These are phyloP conservation scores for Penicillium sclerotiorum DNA, from an alignment of 2,329 filamentous ascomycete species.

Conservation along the genomic window DNA sequence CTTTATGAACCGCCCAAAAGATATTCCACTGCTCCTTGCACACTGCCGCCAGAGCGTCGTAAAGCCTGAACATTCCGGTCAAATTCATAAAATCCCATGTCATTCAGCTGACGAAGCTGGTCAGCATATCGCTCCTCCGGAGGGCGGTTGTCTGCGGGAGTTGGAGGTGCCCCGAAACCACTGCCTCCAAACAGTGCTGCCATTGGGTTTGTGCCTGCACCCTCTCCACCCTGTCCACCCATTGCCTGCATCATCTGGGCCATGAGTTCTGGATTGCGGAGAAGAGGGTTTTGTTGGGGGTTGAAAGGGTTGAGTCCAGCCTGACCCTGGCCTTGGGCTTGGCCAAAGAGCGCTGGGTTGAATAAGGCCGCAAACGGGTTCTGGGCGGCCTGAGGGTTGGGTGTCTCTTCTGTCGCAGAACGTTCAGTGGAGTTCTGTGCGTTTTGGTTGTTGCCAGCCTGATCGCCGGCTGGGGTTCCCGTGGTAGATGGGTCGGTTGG, in stretches of 20 bases:
- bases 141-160: slow-evolving; percentile 74
- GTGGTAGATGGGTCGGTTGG: slow-evolving; percentile 33
- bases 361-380: slow-evolving; percentile 74
- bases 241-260: slow-evolving; percentile 58
- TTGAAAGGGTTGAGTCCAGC: slow-evolving; percentile 51
- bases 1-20: slow-evolving; percentile 38
- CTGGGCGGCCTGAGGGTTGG: slow-evolving; percentile 46
- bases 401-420: slow-evolving; percentile 34
- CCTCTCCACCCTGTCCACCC: slow-evolving; percentile 42
- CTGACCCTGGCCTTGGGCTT: slow-evolving; percentile 27
- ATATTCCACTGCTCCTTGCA: slow-evolving; percentile 70
- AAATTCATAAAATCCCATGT: slow-evolving; percentile 99
- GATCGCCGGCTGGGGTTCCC: slow-evolving; percentile 33
- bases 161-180: slow-evolving; percentile 42
- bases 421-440: slow-evolving; percentile 32
- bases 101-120: slow-evolving; percentile 89
- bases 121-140: slow-evolving; percentile 92
- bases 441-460: slow-evolving; percentile 33
- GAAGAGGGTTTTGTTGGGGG: slow-evolving; percentile 55
- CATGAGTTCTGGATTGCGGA: slow-evolving; percentile 63
- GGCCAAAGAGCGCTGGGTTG: slow-evolving; percentile 44
- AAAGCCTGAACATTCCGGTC: slow-evolving; percentile 88
- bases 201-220: slow-evolving; percentile 46
- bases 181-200: slow-evolving; percentile 48
- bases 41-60: slow-evolving; percentile 85